Conservation (phyloP, 2,329 filamentous ascomycete genomes). For the Dactylellina leptospora region DNA sequence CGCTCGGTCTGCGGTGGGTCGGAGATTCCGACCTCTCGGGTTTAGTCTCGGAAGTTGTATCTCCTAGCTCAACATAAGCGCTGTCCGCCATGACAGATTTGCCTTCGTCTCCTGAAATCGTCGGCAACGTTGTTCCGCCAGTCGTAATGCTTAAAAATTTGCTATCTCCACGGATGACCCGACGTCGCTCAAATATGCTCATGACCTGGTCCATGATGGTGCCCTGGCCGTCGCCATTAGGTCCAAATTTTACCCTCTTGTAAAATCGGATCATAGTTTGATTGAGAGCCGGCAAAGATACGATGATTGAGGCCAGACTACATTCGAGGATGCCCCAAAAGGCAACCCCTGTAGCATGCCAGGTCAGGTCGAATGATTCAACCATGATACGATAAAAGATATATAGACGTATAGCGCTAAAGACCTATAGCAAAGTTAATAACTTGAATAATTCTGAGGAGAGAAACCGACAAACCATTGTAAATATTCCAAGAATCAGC, state of each 20-base stretch:
- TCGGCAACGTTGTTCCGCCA: not conserved
- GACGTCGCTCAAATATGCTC: conserved; percentile 25
- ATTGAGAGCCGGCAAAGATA: conserved; percentile 14
- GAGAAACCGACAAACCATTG: not conserved
- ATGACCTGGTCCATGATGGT: not conserved
- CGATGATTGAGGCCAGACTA: conserved; percentile 18
- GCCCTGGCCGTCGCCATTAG: not conserved
- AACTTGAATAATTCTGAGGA: not conserved
- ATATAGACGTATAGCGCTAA: conserved; percentile 5
- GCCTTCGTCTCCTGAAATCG: not conserved
- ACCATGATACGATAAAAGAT: conserved; percentile 16
- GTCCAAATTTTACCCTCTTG: not conserved
- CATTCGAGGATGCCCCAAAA: conserved; percentile 25
- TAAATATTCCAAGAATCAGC: conserved; percentile 17
- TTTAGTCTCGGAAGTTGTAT: not conserved
- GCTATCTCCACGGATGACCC: not conserved
- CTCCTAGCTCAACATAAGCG: not conserved
- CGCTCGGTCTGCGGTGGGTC: too few relatives aligned
- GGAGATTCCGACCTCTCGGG: not conserved
- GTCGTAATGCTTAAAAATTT: too few relatives aligned
- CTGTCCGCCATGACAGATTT: not conserved
- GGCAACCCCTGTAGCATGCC: conserved; percentile 14
- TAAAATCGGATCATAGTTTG: conserved; percentile 7
- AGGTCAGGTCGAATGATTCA: conserved; percentile 22
- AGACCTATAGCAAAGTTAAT: not conserved